A percentile compares a stretch with the other conserved stretches of the same genome.
Evolutionary conservation across 164 flowering plant species (phyloP).

Genomic region (Taxillus chinensis): DNA sequence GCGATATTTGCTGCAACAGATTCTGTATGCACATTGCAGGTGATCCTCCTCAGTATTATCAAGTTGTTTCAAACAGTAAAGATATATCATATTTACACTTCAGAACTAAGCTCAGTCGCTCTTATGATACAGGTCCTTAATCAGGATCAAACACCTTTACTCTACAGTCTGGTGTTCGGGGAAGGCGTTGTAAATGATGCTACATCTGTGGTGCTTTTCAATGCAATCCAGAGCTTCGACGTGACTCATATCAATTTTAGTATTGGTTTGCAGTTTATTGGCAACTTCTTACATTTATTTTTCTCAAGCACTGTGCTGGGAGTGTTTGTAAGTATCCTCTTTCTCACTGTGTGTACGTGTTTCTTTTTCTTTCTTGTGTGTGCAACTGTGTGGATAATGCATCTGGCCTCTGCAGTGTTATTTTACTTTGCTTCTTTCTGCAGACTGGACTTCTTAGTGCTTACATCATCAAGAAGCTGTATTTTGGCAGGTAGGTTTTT

Average conservation of each 20-base stretch:
- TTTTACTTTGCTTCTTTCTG: constrained; percentile 8
- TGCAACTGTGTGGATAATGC: background rate
- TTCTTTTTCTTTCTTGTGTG: background rate
- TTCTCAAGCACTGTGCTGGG: constrained; percentile 68
- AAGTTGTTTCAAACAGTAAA: background rate
- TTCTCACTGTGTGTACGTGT: background rate
- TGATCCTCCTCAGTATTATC: constrained; percentile 8
- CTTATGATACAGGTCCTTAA: constrained; percentile 51
- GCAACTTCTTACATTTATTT: constrained; percentile 62
- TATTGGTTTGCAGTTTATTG: constrained; percentile 38
- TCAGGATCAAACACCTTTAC: constrained; percentile 83
- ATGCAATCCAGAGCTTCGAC: constrained; percentile 75
- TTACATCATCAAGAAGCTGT: constrained; percentile 60
- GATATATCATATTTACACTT: background rate
- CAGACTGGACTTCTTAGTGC: constrained; percentile 81
- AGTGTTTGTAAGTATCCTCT: constrained; percentile 36
- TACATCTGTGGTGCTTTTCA: constrained; percentile 85
- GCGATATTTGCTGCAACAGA: constrained; percentile 88
- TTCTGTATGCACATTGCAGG: constrained; percentile 94
- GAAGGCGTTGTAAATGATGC: constrained; percentile 94
- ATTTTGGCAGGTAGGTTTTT: constrained; percentile 59
- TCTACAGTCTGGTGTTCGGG: constrained; percentile 84
- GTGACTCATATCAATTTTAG: constrained; percentile 29
- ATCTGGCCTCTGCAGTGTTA: background rate
- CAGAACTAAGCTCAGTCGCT: constrained; percentile 2